These are phyloP conservation scores for Solioccasus polychromus DNA, from an alignment of 768 basidiomycete genomes.

Conservation along the genomic window DNA sequence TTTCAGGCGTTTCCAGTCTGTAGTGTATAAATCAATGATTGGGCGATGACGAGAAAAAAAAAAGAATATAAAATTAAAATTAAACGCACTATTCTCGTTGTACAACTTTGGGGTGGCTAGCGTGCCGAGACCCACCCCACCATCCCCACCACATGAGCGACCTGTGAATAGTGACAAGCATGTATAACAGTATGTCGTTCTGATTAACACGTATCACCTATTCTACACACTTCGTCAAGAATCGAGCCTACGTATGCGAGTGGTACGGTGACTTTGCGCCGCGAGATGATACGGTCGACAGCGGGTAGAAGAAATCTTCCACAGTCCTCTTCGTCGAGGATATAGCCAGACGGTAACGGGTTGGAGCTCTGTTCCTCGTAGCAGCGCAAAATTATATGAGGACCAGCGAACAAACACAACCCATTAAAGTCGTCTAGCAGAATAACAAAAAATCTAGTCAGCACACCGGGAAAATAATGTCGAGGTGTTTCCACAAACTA, in stretches of 20 bases:
- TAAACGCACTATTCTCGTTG: constrained; percentile 11
- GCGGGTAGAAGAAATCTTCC: constrained; percentile 4
- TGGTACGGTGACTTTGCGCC: constrained; percentile 4
- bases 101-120: constrained; percentile 7
- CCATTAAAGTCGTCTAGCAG: constrained; percentile 11
- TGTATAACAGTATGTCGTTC: neutral
- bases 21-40: neutral
- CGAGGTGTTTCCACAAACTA: neutral
- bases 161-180: constrained; percentile 3
- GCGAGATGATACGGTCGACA: neutral
- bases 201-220: constrained; percentile 5
- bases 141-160: constrained; percentile 1
- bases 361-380: constrained; percentile 12
- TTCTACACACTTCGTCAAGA: constrained; percentile 11
- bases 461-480: neutral
- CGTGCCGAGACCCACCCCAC: neutral
- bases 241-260: constrained; percentile 12
- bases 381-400: constrained; percentile 13
- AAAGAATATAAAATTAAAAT: no score
- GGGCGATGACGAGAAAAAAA: no score
- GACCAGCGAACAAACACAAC: constrained; percentile 17
- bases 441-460: neutral
- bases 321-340: neutral
- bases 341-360: constrained; percentile 3
- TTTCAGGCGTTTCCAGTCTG: constrained; percentile 15